Conservation (phyloP, 768 basidiomycete genomes). For the Rhodotorula paludigena region DNA sequence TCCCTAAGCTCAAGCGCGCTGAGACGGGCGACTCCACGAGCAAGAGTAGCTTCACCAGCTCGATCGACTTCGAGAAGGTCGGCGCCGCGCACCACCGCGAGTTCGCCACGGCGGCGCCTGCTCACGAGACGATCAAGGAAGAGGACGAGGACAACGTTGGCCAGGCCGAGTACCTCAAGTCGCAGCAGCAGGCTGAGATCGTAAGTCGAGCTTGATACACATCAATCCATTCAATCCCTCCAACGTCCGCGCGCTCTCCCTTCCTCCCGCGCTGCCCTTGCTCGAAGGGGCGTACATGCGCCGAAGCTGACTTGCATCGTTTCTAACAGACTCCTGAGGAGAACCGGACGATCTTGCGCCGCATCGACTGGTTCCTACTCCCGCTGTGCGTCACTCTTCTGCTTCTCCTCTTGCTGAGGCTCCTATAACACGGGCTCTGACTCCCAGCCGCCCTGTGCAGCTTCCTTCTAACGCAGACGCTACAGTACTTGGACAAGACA, state of each 20-base stretch:
- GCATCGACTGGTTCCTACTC: constrained; percentile 45
- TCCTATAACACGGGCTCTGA: background rate
- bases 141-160: constrained; percentile 27
- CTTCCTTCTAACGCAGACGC: constrained; percentile 46
- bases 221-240: no score
- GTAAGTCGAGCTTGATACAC: constrained; percentile 1
- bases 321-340: constrained; percentile 15
- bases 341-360: constrained; percentile 28
- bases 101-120: constrained; percentile 13
- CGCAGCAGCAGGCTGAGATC: constrained; percentile 13
- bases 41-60: constrained; percentile 7
- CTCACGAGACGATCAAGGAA: constrained; percentile 13
- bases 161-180: constrained; percentile 19
- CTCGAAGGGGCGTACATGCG: no score
- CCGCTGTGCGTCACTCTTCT: constrained; percentile 32
- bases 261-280: background rate
- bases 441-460: constrained; percentile 10
- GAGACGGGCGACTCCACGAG: constrained; percentile 13
- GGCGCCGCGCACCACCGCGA: constrained; percentile 9
- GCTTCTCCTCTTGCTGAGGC: constrained; percentile 2
- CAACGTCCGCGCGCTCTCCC: no score
- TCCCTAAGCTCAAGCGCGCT: constrained; percentile 21
- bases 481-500: constrained; percentile 44
- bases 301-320: no score
- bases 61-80: constrained; percentile 17